Percentiles rank a stretch among this genome's conserved stretches.
Conservation (phyloP, 768 basidiomycete genomes). For the Agrocybe pediades region DNA sequence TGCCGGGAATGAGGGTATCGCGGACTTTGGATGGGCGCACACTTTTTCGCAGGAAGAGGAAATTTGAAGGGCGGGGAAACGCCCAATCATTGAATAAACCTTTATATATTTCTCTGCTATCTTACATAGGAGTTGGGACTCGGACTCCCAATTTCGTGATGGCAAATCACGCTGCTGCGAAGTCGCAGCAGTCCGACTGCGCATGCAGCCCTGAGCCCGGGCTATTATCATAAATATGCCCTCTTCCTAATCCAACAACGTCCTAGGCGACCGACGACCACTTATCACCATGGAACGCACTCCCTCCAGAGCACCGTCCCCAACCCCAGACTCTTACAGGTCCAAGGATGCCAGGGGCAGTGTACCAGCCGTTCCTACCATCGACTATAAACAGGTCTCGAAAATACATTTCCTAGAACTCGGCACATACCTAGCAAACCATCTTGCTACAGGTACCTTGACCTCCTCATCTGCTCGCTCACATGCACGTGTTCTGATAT, state of each 20-base stretch:
- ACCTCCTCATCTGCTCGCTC: not conserved
- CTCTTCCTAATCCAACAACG: constrained; percentile 15
- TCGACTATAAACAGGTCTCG: constrained; percentile 66
- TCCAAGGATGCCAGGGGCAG: constrained; percentile 60
- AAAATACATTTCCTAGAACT: constrained; percentile 75
- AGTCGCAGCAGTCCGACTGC: too few species aligned
- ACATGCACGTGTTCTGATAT: constrained; percentile 7
- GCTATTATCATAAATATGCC: constrained; percentile 13
- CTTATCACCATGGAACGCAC: constrained; percentile 72
- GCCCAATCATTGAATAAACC: too few species aligned
- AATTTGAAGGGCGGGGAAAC: too few species aligned
- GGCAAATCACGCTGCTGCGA: too few species aligned
- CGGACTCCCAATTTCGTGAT: too few species aligned
- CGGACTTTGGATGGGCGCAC: too few species aligned
- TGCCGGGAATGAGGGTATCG: too few species aligned
- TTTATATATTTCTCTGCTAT: too few species aligned
- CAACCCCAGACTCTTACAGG: constrained; percentile 79
- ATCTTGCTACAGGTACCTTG: constrained; percentile 76
- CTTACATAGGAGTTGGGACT: too few species aligned
- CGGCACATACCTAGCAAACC: constrained; percentile 67
- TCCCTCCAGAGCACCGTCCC: constrained; percentile 63
- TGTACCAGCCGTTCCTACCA: constrained; percentile 50
- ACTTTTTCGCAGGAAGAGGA: too few species aligned
- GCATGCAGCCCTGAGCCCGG: too few species aligned
- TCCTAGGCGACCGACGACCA: constrained; percentile 8